Conservation (phyloP, 768 basidiomycete genomes). For the Lentinula sp. region DNA sequence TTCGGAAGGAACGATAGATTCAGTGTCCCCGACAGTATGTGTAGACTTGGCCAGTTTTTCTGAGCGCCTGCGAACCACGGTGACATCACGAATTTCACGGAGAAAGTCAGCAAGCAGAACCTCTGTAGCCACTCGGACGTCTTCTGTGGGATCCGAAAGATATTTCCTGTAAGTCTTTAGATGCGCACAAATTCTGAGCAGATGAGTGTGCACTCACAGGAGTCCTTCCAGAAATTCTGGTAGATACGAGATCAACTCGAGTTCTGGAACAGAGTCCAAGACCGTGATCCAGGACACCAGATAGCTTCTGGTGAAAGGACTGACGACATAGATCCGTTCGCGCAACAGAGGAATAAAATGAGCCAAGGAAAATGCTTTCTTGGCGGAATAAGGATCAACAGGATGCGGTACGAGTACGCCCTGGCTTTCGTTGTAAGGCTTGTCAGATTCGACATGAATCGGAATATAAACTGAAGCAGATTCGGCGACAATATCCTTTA, state of each 20-base stretch:
- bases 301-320: conserved; percentile 92
- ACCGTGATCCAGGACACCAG: conserved; percentile 97
- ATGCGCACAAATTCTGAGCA: background rate
- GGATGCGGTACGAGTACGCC: conserved; percentile 65
- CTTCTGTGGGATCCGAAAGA: conserved; percentile 90
- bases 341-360: conserved; percentile 91
- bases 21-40: conserved; percentile 29
- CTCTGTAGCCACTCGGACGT: conserved; percentile 89
- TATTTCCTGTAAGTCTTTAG: conserved; percentile 59
- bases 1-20: conserved; percentile 37
- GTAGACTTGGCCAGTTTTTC: conserved; percentile 47
- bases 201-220: conserved; percentile 47
- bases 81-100: conserved; percentile 85
- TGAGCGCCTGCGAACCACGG: conserved; percentile 60
- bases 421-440: conserved; percentile 46
- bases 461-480: conserved; percentile 94
- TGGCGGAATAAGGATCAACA: conserved; percentile 35
- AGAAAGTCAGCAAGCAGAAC: conserved; percentile 85
- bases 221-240: conserved; percentile 94
- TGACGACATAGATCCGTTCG: conserved; percentile 92
- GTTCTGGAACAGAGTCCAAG: conserved; percentile 92
- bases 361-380: conserved; percentile 88
- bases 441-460: conserved; percentile 76
- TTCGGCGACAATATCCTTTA: conserved; percentile 97
- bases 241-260: conserved; percentile 91